Percentiles rank a stretch among this genome's conserved stretches.
These are phyloP conservation scores for Vishniacozyma victoriae DNA, from an alignment of 768 basidiomycete genomes.

Conservation along the genomic window DNA sequence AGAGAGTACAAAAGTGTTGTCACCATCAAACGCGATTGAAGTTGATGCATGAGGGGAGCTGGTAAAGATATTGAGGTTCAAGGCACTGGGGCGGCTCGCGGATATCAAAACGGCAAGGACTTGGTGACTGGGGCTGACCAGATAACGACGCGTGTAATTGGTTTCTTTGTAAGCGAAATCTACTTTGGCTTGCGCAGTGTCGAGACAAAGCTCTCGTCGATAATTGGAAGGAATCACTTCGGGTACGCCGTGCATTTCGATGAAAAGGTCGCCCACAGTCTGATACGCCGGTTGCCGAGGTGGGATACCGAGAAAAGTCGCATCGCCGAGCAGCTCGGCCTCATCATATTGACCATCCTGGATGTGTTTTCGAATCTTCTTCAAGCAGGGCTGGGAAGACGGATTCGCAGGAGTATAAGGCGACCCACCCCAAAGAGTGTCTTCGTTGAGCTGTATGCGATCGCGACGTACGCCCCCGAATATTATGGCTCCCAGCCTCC, in stretches of 20 bases:
- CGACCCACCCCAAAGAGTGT: conserved; percentile 1
- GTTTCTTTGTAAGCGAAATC: not conserved
- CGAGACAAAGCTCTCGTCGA: not conserved
- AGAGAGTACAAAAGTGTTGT: not conserved
- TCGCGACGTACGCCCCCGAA: conserved; percentile 1
- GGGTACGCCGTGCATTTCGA: not conserved
- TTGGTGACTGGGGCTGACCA: not conserved
- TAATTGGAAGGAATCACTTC: not conserved
- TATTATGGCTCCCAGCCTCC: conserved; percentile 1
- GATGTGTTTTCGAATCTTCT: not conserved
- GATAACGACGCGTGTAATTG: not conserved
- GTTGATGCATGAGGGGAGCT: not conserved
- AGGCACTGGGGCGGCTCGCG: not conserved
- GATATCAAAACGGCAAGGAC: not conserved
- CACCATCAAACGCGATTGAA: not conserved
- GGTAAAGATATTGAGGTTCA: not conserved
- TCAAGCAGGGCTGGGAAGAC: not conserved
- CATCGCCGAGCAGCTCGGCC: not conserved
- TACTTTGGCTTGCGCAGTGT: not conserved
- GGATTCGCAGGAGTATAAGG: not conserved
- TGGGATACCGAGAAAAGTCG: not conserved
- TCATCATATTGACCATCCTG: not conserved
- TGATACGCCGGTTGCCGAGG: not conserved
- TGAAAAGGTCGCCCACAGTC: not conserved
- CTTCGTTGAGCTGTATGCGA: conserved; percentile 5